These are phyloP conservation scores for Ganoderma lucidum DNA, from an alignment of 1,284 basidiomycete genomes.

Conservation along the genomic window DNA sequence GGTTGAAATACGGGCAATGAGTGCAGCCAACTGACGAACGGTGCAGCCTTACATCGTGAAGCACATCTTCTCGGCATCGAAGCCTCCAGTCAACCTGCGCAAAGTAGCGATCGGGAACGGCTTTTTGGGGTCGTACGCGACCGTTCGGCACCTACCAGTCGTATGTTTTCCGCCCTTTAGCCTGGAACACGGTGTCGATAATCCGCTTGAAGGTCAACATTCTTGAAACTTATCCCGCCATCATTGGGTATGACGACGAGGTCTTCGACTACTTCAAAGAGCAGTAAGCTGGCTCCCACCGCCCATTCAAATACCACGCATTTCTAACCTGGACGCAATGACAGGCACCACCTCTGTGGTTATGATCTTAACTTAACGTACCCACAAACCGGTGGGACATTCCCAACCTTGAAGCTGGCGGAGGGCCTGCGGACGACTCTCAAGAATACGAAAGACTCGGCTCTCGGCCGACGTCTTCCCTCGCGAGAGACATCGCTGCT, in stretches of 20 bases:
- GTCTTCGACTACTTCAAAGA: constrained; percentile 71
- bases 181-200: not conserved
- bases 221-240: constrained; percentile 73
- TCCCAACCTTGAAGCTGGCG: constrained; percentile 48
- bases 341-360: constrained; percentile 45
- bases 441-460: constrained; percentile 21
- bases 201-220: constrained; percentile 51
- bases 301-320: not conserved
- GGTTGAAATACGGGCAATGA: not conserved
- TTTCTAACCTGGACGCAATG: not conserved
- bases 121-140: constrained; percentile 56
- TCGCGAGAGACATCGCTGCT: not conserved
- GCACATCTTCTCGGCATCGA: constrained; percentile 63
- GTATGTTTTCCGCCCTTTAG: constrained; percentile 20
- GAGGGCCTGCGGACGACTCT: constrained; percentile 20
- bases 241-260: constrained; percentile 71
- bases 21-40: not conserved
- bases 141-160: constrained; percentile 63
- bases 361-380: constrained; percentile 73
- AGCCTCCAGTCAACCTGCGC: constrained; percentile 68
- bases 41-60: constrained; percentile 71
- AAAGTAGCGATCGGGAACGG: constrained; percentile 77
- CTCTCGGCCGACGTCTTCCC: not conserved
- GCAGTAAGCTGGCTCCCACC: constrained; percentile 51
- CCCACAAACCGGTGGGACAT: constrained; percentile 57